phyloP scores from a whole-genome alignment of 495 filamentous ascomycete species.

The Neurospora sp. region DNA sequence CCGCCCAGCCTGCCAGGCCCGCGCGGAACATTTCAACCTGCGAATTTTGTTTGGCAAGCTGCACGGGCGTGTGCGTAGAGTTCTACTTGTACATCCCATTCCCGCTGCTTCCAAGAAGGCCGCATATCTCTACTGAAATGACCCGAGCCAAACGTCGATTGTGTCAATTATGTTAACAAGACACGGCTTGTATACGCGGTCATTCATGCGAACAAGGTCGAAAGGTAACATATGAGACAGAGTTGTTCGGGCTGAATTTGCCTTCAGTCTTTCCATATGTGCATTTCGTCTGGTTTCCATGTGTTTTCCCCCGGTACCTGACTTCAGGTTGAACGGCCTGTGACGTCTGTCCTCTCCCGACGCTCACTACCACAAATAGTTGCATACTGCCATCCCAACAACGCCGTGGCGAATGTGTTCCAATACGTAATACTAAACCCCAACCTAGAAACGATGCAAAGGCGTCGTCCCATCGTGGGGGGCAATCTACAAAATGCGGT shows the following conservation, averaged over 20 bases:
- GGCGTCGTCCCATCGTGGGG: neutral
- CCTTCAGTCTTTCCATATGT: neutral
- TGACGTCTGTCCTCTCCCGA: neutral
- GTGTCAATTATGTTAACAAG: neutral
- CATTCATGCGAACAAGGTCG: neutral
- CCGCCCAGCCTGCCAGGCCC: neutral
- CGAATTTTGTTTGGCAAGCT: neutral
- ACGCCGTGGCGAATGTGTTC: neutral
- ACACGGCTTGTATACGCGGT: neutral
- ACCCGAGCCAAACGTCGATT: neutral
- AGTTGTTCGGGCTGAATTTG: neutral
- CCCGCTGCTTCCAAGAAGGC: neutral
- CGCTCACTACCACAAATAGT: neutral
- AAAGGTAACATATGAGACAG: neutral
- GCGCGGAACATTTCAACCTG: neutral
- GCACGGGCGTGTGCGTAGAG: neutral
- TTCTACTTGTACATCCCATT: neutral
- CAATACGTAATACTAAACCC: neutral
- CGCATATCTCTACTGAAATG: neutral
- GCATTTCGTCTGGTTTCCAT: neutral
- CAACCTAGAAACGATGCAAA: neutral
- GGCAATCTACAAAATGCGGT: neutral
- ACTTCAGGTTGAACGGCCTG: neutral
- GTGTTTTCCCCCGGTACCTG: neutral
- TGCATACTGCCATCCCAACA: neutral